A percentile compares a stretch with the other conserved stretches of the same genome.
Conservation (phyloP, 2,329 filamentous ascomycete species). For the Pseudovirgaria hyperparasitica region DNA sequence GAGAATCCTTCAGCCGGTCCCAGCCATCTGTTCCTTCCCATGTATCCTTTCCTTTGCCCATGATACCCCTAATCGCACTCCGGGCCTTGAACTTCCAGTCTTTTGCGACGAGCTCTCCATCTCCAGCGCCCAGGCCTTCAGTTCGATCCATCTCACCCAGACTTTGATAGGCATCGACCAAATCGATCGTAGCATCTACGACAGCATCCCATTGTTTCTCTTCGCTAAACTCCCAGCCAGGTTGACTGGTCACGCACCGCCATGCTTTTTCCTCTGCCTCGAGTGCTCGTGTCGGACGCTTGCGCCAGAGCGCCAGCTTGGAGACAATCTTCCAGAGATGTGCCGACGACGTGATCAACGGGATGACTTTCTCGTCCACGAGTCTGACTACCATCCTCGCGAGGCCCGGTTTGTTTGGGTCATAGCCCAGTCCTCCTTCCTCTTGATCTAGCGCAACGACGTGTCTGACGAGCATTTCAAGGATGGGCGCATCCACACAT, state of each 20-base stretch:
- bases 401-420: conserved; percentile 32
- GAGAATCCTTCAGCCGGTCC: conserved; percentile 41
- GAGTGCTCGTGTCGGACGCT: conserved; percentile 58
- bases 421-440: conserved; percentile 26
- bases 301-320: conserved; percentile 59
- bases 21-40: conserved; percentile 72
- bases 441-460: conserved; percentile 39
- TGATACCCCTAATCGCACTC: conserved; percentile 69
- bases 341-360: conserved; percentile 69
- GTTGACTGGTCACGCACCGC: conserved; percentile 53
- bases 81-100: conserved; percentile 84
- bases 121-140: conserved; percentile 36
- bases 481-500: conserved; percentile 61
- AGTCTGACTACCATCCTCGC: conserved; percentile 55
- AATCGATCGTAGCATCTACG: conserved; percentile 64
- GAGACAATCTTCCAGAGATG: conserved; percentile 67
- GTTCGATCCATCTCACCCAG: conserved; percentile 39
- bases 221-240: conserved; percentile 44
- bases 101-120: conserved; percentile 52
- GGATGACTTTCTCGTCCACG: conserved; percentile 61
- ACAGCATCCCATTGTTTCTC: conserved; percentile 56
- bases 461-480: conserved; percentile 61
- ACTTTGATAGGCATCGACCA: conserved; percentile 75
- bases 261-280: conserved; percentile 83
- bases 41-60: conserved; percentile 65